These are phyloP conservation scores for Circinella minor DNA, from an alignment of 371 early-diverging fungal genomes.

Conservation along the genomic window DNA sequence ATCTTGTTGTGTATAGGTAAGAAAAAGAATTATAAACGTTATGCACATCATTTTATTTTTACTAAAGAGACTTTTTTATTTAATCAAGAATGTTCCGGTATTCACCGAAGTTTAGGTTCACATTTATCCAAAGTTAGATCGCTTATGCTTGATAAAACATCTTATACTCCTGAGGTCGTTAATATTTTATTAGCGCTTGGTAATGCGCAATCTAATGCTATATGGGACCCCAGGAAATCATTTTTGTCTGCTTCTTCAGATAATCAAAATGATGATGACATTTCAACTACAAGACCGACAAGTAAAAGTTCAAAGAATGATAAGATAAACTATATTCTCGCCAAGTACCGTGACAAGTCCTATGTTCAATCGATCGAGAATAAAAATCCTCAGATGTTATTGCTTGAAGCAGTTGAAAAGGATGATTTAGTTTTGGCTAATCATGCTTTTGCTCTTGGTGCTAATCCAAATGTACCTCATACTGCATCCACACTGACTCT, in stretches of 20 bases:
- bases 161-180: slow-evolving; percentile 64
- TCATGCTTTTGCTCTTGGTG: slow-evolving; percentile 43
- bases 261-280: too few relatives aligned
- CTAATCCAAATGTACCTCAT: slow-evolving; percentile 34
- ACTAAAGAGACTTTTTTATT: background rate
- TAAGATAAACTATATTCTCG: slow-evolving; percentile 18
- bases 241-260: background rate
- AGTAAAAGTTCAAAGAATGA: slow-evolving; percentile 9
- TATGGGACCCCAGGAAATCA: slow-evolving; percentile 54
- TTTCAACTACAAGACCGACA: background rate
- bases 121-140: slow-evolving; percentile 90
- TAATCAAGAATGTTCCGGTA: slow-evolving; percentile 89
- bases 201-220: slow-evolving; percentile 58
- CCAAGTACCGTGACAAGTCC: slow-evolving; percentile 41
- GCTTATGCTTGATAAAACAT: slow-evolving; percentile 78
- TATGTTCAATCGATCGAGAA: slow-evolving; percentile 19
- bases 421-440: slow-evolving; percentile 43
- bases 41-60: background rate
- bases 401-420: slow-evolving; percentile 41
- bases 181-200: slow-evolving; percentile 61
- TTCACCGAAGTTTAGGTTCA: slow-evolving; percentile 94
- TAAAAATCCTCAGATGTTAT: slow-evolving; percentile 21
- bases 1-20: slow-evolving; percentile 90
- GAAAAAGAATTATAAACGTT: background rate
- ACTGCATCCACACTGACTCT: slow-evolving; percentile 1